A percentile compares a stretch with the other conserved stretches of the same genome.
These are phyloP conservation scores for Sphaerobolus stellatus DNA, from an alignment of 1,284 basidiomycete genomes.

Conservation along the genomic window DNA sequence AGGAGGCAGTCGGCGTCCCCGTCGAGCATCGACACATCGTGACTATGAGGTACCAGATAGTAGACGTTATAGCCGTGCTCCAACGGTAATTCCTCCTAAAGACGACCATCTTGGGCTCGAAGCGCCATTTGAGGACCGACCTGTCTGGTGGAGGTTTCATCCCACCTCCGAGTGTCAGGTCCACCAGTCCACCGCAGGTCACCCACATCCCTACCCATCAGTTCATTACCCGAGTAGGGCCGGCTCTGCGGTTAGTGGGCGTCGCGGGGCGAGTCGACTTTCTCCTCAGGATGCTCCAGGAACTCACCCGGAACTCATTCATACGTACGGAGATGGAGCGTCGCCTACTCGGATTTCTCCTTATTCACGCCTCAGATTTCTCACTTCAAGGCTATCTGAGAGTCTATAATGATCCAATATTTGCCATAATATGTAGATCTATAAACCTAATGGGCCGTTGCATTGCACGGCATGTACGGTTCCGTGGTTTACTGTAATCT, in stretches of 20 bases:
- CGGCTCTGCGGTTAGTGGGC: not conserved
- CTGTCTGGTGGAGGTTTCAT: not conserved
- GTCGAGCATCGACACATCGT: no score
- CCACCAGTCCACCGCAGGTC: not conserved
- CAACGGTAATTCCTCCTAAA: constrained; percentile 7
- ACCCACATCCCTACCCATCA: not conserved
- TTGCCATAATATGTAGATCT: no score
- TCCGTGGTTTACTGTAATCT: no score
- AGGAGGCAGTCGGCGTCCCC: no score
- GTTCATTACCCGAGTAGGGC: not conserved
- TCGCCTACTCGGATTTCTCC: no score
- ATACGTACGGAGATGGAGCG: not conserved
- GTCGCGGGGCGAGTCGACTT: not conserved
- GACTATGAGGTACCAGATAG: no score
- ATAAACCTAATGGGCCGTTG: no score
- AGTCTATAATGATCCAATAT: no score
- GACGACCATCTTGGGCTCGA: not conserved
- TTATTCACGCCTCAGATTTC: no score
- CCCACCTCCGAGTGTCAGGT: not conserved
- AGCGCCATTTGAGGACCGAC: not conserved
- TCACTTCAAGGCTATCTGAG: no score
- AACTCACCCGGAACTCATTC: not conserved
- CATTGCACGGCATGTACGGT: no score
- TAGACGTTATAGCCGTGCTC: no score
- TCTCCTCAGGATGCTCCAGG: not conserved